Evolutionary conservation across 495 filamentous ascomycete genomes (phyloP).

Genomic region (Diplogelasinospora grovesii): DNA sequence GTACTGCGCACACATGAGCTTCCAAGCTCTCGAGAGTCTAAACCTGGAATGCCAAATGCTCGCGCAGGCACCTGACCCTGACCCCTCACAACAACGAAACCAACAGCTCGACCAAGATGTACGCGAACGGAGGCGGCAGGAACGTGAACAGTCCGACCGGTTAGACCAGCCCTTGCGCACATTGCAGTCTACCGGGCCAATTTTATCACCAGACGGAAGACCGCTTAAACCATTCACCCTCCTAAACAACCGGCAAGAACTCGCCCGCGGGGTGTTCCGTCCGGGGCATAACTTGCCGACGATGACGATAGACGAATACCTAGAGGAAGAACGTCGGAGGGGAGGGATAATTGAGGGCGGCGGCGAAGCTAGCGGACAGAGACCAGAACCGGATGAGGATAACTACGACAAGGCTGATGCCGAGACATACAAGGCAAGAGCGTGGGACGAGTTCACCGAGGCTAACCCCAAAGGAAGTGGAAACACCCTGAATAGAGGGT

Average conservation of each 20-base stretch:
- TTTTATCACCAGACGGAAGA: slow-evolving; percentile 75
- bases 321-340: slow-evolving; percentile 79
- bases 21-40: slow-evolving; percentile 77
- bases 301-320: slow-evolving; percentile 96
- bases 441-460: slow-evolving; percentile 93
- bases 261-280: slow-evolving; percentile 80
- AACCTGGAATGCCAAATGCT: slow-evolving; percentile 79
- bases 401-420: slow-evolving; percentile 74
- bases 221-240: slow-evolving; percentile 90
- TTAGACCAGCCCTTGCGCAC: slow-evolving; percentile 56
- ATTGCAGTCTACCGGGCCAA: slow-evolving; percentile 51
- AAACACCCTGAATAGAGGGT: slow-evolving; percentile 82
- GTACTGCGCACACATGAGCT: slow-evolving; percentile 68
- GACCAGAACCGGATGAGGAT: slow-evolving; percentile 78
- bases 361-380: slow-evolving; percentile 65
- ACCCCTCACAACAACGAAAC: no score
- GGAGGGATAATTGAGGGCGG: slow-evolving; percentile 93
- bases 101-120: no score
- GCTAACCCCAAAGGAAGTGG: slow-evolving; percentile 81
- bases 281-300: slow-evolving; percentile 90
- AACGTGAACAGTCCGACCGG: slow-evolving; percentile 65
- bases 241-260: slow-evolving; percentile 65
- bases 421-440: slow-evolving; percentile 87
- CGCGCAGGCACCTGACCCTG: slow-evolving; percentile 58
- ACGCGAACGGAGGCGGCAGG: neutral